Conservation (phyloP, 2,329 filamentous ascomycete species). For the Sphaceloma murrayae region DNA sequence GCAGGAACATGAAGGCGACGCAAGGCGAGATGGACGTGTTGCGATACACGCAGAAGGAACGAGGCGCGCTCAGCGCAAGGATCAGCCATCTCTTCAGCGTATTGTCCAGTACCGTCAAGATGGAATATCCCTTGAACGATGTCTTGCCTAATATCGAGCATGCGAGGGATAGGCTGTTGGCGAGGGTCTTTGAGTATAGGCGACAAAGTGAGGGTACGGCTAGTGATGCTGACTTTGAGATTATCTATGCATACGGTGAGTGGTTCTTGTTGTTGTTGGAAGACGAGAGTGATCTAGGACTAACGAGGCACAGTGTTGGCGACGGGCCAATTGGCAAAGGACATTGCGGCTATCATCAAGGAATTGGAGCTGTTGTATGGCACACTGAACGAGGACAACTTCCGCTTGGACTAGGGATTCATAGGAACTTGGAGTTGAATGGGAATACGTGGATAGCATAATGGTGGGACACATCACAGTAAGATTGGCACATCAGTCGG, state of each 20-base stretch:
- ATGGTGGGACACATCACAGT: too few relatives aligned
- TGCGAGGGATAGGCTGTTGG: constrained; percentile 70
- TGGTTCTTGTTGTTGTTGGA: constrained; percentile 21
- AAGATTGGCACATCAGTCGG: too few relatives aligned
- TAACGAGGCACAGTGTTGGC: constrained; percentile 43
- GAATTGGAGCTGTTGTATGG: constrained; percentile 53
- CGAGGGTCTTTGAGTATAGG: constrained; percentile 79
- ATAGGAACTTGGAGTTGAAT: too few relatives aligned
- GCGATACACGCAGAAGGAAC: constrained; percentile 67
- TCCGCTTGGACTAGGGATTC: constrained; percentile 47
- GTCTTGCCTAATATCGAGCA: constrained; percentile 74
- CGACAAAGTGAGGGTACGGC: constrained; percentile 50
- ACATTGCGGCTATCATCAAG: constrained; percentile 45
- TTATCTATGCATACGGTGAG: constrained; percentile 81
- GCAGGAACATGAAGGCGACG: constrained; percentile 65
- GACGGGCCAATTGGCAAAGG: constrained; percentile 49
- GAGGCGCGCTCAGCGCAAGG: constrained; percentile 70
- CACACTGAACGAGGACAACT: constrained; percentile 50
- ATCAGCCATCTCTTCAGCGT: constrained; percentile 84
- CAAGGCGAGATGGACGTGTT: constrained; percentile 75
- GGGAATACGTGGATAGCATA: too few relatives aligned
- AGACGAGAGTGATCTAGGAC: too few relatives aligned
- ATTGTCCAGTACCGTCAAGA: constrained; percentile 82
- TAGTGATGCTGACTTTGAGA: constrained; percentile 74
- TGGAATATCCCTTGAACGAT: constrained; percentile 88